Evolutionary conservation across 2,329 filamentous ascomycete genomes (phyloP).

Genomic region (Talaromyces piceae): DNA sequence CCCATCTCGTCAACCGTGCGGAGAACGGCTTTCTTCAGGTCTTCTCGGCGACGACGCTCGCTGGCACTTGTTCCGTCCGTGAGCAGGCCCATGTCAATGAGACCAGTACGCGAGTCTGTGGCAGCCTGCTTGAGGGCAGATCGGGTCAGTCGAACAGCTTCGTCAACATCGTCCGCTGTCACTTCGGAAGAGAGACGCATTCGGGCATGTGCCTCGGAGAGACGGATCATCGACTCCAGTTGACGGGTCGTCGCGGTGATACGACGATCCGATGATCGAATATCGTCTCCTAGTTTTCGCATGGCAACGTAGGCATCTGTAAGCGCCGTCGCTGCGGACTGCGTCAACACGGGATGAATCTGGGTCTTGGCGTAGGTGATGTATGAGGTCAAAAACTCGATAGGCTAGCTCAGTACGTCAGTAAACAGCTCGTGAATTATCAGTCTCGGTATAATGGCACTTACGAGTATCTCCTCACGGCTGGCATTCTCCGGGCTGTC

Average conservation of each 20-base stretch:
- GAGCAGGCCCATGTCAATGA: slow-evolving; percentile 93
- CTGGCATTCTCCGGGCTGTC: slow-evolving; percentile 81
- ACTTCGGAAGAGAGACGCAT: slow-evolving; percentile 80
- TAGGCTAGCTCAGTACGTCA: slow-evolving; percentile 50
- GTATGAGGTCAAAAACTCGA: slow-evolving; percentile 93
- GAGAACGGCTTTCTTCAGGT: slow-evolving; percentile 74
- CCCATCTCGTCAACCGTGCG: slow-evolving; percentile 73
- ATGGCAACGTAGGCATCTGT: slow-evolving; percentile 86
- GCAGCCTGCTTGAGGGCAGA: slow-evolving; percentile 92
- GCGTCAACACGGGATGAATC: slow-evolving; percentile 74
- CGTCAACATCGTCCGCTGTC: slow-evolving; percentile 72
- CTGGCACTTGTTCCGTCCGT: slow-evolving; percentile 87
- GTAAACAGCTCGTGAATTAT: slow-evolving; percentile 14
- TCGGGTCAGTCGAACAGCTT: slow-evolving; percentile 88
- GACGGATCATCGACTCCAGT: slow-evolving; percentile 96
- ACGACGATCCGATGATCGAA: slow-evolving; percentile 81
- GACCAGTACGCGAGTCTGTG: slow-evolving; percentile 81
- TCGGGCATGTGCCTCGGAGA: slow-evolving; percentile 92
- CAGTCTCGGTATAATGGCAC: slow-evolving; percentile 27
- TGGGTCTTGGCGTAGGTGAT: slow-evolving; percentile 91
- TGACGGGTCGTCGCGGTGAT: slow-evolving; percentile 97
- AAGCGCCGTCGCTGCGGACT: slow-evolving; percentile 73
- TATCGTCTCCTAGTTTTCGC: slow-evolving; percentile 84
- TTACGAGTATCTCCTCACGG: slow-evolving; percentile 69
- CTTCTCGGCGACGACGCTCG: slow-evolving; percentile 74